Evolutionary conservation across 768 basidiomycete species (phyloP).

Genomic region (Trametes gibbosa): DNA sequence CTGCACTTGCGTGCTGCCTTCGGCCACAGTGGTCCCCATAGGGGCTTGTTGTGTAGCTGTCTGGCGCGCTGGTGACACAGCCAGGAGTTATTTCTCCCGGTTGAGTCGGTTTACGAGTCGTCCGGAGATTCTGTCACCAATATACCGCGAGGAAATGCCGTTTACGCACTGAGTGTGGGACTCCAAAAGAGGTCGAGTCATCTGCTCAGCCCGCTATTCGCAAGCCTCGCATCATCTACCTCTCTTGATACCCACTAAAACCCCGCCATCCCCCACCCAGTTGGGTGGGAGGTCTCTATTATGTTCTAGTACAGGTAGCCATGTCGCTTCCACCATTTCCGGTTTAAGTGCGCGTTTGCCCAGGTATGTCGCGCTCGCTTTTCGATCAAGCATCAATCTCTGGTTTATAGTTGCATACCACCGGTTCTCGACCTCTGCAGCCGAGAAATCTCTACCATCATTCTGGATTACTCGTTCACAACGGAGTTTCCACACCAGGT

Average conservation of each 20-base stretch:
- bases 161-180: too few relatives aligned
- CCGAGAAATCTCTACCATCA: neutral
- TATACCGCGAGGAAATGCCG: conserved; percentile 9
- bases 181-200: too few relatives aligned
- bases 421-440: neutral
- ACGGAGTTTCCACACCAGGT: conserved; percentile 8
- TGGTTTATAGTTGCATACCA: neutral
- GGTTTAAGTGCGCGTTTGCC: too few relatives aligned
- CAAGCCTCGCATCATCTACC: too few relatives aligned
- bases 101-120: too few relatives aligned
- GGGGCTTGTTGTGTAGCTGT: too few relatives aligned
- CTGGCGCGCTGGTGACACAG: neutral
- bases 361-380: neutral
- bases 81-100: neutral
- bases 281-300: neutral
- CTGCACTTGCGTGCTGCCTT: too few relatives aligned
- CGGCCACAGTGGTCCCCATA: neutral
- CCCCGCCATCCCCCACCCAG: too few relatives aligned
- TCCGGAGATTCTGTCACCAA: too few relatives aligned
- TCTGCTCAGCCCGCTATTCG: too few relatives aligned
- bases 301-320: neutral
- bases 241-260: too few relatives aligned
- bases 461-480: conserved; percentile 1
- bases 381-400: neutral
- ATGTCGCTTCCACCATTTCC: neutral